Conservation (phyloP, 2,329 filamentous ascomycete species). For the Botrytis deweyae region DNA sequence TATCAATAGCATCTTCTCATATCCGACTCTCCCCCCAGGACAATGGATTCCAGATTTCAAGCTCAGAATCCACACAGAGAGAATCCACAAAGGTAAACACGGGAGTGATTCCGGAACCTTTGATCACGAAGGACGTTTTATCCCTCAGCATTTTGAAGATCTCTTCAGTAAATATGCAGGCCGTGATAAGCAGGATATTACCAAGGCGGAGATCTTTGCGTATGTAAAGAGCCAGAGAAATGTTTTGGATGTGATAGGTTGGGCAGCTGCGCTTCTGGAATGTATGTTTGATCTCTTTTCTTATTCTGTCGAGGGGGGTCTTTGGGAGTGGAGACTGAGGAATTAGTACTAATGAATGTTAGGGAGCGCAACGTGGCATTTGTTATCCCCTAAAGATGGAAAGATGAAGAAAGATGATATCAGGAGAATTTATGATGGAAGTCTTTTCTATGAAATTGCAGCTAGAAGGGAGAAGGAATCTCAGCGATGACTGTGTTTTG, state of each 20-base stretch:
- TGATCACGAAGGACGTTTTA: conserved; percentile 50
- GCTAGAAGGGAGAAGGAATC: conserved; percentile 32
- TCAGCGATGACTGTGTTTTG: neutral
- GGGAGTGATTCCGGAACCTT: conserved; percentile 49
- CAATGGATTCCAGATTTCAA: conserved; percentile 44
- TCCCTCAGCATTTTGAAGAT: conserved; percentile 52
- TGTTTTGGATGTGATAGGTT: conserved; percentile 46
- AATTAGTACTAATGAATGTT: neutral
- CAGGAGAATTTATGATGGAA: conserved; percentile 52
- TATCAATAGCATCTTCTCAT: conserved; percentile 51
- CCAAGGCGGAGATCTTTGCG: conserved; percentile 40
- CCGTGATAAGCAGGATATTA: conserved; percentile 43
- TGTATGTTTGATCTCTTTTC: conserved; percentile 36
- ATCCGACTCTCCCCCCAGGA: conserved; percentile 43
- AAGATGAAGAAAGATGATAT: conserved; percentile 58
- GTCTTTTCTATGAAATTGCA: conserved; percentile 48
- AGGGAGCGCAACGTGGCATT: conserved; percentile 51
- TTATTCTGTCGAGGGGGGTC: no score
- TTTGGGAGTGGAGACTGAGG: neutral
- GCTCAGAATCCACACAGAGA: conserved; percentile 41
- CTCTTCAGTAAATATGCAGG: conserved; percentile 49
- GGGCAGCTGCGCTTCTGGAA: conserved; percentile 36
- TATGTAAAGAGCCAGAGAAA: conserved; percentile 45
- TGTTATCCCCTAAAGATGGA: conserved; percentile 57
- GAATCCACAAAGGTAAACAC: conserved; percentile 44